Conservation (phyloP, 2,329 filamentous ascomycete species). For the Zymoseptoria tritici region DNA sequence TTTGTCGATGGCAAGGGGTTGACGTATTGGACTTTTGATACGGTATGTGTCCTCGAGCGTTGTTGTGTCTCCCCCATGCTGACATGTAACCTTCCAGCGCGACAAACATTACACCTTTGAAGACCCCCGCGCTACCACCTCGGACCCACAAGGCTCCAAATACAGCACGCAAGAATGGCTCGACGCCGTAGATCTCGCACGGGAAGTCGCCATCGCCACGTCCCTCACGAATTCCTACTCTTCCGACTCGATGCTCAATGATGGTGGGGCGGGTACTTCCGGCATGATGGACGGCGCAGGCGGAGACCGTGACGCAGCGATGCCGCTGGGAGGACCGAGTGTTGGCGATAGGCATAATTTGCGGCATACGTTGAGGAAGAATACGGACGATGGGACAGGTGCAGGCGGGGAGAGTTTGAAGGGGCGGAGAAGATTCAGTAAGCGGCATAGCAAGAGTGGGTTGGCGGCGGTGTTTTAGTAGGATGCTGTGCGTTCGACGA, state of each 20-base stretch:
- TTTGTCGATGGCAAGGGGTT: constrained; percentile 81
- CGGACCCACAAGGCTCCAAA: constrained; percentile 55
- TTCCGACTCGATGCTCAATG: constrained; percentile 41
- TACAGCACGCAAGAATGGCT: constrained; percentile 84
- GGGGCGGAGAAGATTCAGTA: constrained; percentile 64
- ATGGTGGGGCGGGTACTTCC: constrained; percentile 35
- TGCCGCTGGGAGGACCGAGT: constrained; percentile 23
- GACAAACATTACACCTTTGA: constrained; percentile 92
- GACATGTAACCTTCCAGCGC: constrained; percentile 46
- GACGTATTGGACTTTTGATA: constrained; percentile 84
- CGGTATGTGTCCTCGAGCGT: constrained; percentile 52
- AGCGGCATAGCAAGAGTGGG: constrained; percentile 90
- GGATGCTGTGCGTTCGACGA: not conserved
- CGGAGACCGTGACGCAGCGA: constrained; percentile 28
- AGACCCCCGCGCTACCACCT: constrained; percentile 68
- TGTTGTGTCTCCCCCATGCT: constrained; percentile 6
- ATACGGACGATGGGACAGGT: constrained; percentile 11
- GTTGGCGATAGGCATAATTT: constrained; percentile 19
- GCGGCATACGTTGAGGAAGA: constrained; percentile 34
- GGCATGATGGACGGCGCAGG: constrained; percentile 58
- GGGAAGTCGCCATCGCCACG: constrained; percentile 71
- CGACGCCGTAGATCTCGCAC: constrained; percentile 76
- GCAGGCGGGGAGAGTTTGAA: constrained; percentile 29
- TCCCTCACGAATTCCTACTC: constrained; percentile 55
- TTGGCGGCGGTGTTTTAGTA: constrained; percentile 73